A percentile compares a stretch with the other conserved stretches of the same genome.
These are phyloP conservation scores for Hippophae rhamnoides DNA, from an alignment of 306 rosid species.

Conservation along the genomic window DNA sequence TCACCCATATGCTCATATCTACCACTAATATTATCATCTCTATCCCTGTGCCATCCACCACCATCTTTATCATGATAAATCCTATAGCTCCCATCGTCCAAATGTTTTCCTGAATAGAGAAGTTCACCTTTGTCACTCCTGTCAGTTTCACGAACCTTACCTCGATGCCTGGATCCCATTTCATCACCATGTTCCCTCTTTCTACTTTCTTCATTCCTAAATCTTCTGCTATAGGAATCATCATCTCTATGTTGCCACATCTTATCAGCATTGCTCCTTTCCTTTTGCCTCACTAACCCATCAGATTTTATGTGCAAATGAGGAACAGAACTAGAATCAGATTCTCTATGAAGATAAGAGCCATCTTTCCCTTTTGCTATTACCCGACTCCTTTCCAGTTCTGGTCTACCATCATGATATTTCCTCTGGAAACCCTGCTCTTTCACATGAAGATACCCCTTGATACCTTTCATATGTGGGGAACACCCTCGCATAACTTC, in stretches of 20 bases:
- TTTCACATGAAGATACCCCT: slow-evolving; percentile 50
- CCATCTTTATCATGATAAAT: slow-evolving; percentile 70
- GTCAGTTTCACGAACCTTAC: slow-evolving; percentile 69
- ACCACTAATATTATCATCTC: slow-evolving; percentile 64
- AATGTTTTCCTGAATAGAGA: slow-evolving; percentile 47
- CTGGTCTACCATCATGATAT: slow-evolving; percentile 56
- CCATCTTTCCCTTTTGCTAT: slow-evolving; percentile 55
- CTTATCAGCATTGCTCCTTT: slow-evolving; percentile 64
- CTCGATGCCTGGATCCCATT: slow-evolving; percentile 45
- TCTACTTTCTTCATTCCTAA: slow-evolving; percentile 68
- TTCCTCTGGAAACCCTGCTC: slow-evolving; percentile 53
- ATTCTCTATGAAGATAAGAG: slow-evolving; percentile 55
- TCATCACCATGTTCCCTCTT: slow-evolving; percentile 71
- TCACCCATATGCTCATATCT: slow-evolving; percentile 69
- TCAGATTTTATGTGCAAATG: slow-evolving; percentile 54
- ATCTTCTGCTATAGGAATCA: slow-evolving; percentile 66
- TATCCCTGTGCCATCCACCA: slow-evolving; percentile 73
- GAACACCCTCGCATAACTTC: slow-evolving; percentile 84
- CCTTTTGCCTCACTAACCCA: slow-evolving; percentile 68
- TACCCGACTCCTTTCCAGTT: slow-evolving; percentile 52
- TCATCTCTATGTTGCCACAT: slow-evolving; percentile 72
- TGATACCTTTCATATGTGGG: slow-evolving; percentile 30
- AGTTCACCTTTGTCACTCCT: slow-evolving; percentile 63
- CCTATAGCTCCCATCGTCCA: slow-evolving; percentile 83
- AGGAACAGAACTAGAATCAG: slow-evolving; percentile 55